Base-by-base conservation (phyloP, 805 yeast genomes). In the Yamadazyma takamatsuzukensis region DNA sequence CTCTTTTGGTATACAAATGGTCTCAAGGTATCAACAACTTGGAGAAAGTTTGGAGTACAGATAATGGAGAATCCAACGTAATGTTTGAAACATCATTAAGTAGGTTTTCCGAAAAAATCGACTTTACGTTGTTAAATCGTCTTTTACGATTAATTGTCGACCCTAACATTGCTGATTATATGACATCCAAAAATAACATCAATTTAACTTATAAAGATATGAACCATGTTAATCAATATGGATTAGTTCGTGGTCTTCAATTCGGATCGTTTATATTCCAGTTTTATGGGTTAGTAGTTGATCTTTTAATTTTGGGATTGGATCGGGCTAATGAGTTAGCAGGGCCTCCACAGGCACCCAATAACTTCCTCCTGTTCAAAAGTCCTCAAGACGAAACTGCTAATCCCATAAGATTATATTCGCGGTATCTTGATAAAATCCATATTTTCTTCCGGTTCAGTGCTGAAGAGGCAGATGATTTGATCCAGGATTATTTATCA, bases 91-190 rank as follows among this genome's bases (percentile, higher is more conserved):
- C 95, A 0, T 63, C 76, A 0, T 56, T 93, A 40, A 69, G 69
- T 42, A 82, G 82, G 43, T 49, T 90, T 38, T 71, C 89, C 0
- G 96, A 90, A 42, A 89, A 87, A 47, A 77, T 88, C 19, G 99
- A 93, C 49, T 74, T 93, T 37, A 87, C 97, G 0, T 62, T 93
- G 33, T 61, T 93, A 39, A 93, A 90, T 54, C 73, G 96, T 40
- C 61, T 93, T 26, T 59, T 93, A 34, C 65, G 95, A 33, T 68
- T 93, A 39, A 71, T 93, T 24, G 77, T 88, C 44, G 98, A 93
- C 50, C 82, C 95, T 1, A 84, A 83, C 44, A 76, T 93, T 48
- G 98, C 97, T 3, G 97, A 93, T 58, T 93, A 93, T 53, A 82
- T 93, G 47, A 82, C 95, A 2, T 81, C 97, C 0, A 89, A 89